Evolutionary conservation across 345 rosid genomes (phyloP).

Genomic region (Eutrema yunnanense): DNA sequence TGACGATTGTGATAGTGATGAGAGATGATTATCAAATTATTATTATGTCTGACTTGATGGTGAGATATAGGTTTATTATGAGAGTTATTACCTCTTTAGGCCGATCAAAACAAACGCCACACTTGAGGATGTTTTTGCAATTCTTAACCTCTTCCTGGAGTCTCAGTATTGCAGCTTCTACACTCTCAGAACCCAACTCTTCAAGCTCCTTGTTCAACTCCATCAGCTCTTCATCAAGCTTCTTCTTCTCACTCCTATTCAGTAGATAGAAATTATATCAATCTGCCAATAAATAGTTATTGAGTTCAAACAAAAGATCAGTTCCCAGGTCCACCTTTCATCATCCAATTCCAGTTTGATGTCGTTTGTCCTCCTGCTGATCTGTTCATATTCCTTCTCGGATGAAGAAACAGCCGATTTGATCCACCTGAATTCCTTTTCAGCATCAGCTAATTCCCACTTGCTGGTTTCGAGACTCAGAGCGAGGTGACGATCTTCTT

Average conservation of each 20-base stretch:
- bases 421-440: constrained; percentile 83
- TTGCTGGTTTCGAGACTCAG: constrained; percentile 58
- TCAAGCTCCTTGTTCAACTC: constrained; percentile 57
- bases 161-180: constrained; percentile 80
- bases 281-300: background rate
- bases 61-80: background rate
- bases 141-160: constrained; percentile 87
- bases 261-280: background rate
- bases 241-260: constrained; percentile 60
- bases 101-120: constrained; percentile 92
- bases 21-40: background rate
- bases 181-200: constrained; percentile 64
- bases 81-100: constrained; percentile 67
- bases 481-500: constrained; percentile 69
- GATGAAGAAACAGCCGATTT: constrained; percentile 62
- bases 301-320: background rate
- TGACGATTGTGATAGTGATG: background rate
- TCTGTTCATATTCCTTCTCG: constrained; percentile 78
- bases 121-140: constrained; percentile 81
- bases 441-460: constrained; percentile 78
- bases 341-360: constrained; percentile 45
- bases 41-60: background rate
- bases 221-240: constrained; percentile 68
- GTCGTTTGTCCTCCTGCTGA: constrained; percentile 53
- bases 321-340: constrained; percentile 51